Evolutionary conservation across 139 green algal species (phyloP), one percentile per base, ranked within the genome.

Genomic region (Pseudopediastrum boryanum): DNA sequence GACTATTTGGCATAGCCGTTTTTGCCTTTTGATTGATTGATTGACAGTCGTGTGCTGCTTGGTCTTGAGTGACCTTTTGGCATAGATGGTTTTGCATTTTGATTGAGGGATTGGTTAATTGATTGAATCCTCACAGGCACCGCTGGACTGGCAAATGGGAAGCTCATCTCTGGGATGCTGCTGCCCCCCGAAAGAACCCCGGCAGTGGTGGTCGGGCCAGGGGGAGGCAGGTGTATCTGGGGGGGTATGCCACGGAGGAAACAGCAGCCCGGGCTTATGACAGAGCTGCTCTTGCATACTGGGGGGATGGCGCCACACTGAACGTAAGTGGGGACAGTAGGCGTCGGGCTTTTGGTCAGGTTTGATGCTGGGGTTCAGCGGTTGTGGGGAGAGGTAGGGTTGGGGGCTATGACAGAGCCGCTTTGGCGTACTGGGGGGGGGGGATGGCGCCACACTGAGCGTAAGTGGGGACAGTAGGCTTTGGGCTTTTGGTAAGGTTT

Each of bases 241-340:
- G 93, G 13, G 93, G 89, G 0, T 96, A 89, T 80, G 48, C 35
- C 8, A 90, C 68, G 0, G 94, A 97, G 83, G 56, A 86, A 25
- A 85, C 93, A 29, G 94, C 94, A 3, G 92, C 92, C 0, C 66
- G 83, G 0, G 91, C 94, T 0, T 98, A 97, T 69, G 94, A 98
- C 85, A 80, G 82, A 21, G 92, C 91, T 0, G 87, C 91, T 8
- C 65, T 97, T 16, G 85, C 85, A 8, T 95, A 87, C 71, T 90
- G 89, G 79, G 92, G 92, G 7, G 8, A 36, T 0, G 33, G 61
- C 0, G 86, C 92, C 0, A 74, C 70, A 10, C 79, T 87, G 48
- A 97, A 97, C 51, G 89, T 94, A 70, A 82, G 89, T 38, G 62
- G 8, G 29, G 23, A 19, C 25, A 16, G 38, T 16, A 6, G 44